A percentile compares a stretch with the other conserved stretches of the same genome.
Conservation (phyloP, 106 monocot genomes). For the Vanilla planifolia region DNA sequence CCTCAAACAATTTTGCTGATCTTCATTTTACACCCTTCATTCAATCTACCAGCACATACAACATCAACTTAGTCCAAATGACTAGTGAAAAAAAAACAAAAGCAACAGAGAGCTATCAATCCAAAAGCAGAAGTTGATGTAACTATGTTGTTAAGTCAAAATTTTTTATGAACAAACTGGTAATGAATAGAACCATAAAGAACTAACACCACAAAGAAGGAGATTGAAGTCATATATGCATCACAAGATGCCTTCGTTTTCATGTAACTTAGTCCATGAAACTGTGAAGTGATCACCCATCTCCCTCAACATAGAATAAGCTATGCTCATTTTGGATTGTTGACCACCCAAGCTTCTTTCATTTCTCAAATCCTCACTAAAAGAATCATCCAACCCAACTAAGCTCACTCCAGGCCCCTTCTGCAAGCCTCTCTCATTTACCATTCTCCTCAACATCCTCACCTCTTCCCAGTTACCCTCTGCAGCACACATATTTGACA, state of each 20-base stretch:
- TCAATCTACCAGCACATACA: no score
- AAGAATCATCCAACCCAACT: conserved; percentile 3
- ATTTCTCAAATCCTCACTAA: background rate
- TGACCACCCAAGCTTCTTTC: background rate
- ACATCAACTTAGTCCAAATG: no score
- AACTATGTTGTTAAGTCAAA: no score
- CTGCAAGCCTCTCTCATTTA: conserved; percentile 46
- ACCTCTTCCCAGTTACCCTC: conserved; percentile 63
- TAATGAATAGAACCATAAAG: no score
- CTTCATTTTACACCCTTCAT: no score
- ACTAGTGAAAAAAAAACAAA: no score
- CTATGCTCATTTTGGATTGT: conserved; percentile 10
- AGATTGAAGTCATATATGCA: conserved; percentile 2
- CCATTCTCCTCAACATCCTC: conserved; percentile 46
- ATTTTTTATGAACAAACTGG: no score
- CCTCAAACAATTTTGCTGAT: no score
- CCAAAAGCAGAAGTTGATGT: no score
- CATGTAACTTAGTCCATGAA: conserved; percentile 4
- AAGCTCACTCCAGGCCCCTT: conserved; percentile 42
- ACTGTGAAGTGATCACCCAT: conserved; percentile 28
- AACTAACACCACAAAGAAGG: no score
- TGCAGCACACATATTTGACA: conserved; percentile 70
- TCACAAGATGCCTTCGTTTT: background rate
- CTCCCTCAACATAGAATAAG: conserved; percentile 27
- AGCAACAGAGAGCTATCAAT: no score